Base-by-base conservation (phyloP, 306 rosid genomes). In the Cotoneaster glaucophyllus region DNA sequence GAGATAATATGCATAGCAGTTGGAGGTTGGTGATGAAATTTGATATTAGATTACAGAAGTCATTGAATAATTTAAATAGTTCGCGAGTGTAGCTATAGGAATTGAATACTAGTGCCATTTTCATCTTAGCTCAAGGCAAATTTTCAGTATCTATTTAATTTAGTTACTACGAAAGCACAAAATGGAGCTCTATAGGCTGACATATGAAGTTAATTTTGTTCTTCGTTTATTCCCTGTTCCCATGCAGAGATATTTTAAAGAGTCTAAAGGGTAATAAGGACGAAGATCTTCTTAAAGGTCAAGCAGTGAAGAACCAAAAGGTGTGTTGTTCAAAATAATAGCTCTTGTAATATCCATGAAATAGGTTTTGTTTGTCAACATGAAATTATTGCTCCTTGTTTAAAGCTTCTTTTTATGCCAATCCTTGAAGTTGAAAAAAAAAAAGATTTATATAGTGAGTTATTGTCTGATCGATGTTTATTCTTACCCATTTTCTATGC, bases 241-340 rank as follows among this genome's bases (percentile, higher is more conserved):
- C 54, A 32, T 74, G 64, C 78, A 94, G 98, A 77, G 87, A 85
- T 78, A 84, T 88, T 54, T 82, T 94, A 70, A 83, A 83, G 91
- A 90, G 86, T 79, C 81, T 94, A 90, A 91, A 85, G 86, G 88
- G 83, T 57, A 90, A 92, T 39, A 92, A 90, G 84, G 93, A 88
- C 76, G 96, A 90, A 77, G 98, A 95, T 87, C 66, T 86, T 78
- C 91, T 88, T 6, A 95, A 95, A 82, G 97, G 98, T 50, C 88
- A 87, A 84, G 97, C 95, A 59, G 86, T 92, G 83, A 94, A 85
- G 83, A 92, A 77, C 84, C 98, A 92, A 81, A 92, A 88, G 97
- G 98, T 94, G 50, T 67, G 81, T 22, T 70, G 1, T 48, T 77
- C 77, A 56, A 66, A 4, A 32, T 67, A 64, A 39, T 73, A 62